A percentile compares a stretch with the other conserved stretches of the same genome.
Evolutionary conservation across 352 stramenopile species (phyloP).

Genomic region (Pythium sp.): DNA sequence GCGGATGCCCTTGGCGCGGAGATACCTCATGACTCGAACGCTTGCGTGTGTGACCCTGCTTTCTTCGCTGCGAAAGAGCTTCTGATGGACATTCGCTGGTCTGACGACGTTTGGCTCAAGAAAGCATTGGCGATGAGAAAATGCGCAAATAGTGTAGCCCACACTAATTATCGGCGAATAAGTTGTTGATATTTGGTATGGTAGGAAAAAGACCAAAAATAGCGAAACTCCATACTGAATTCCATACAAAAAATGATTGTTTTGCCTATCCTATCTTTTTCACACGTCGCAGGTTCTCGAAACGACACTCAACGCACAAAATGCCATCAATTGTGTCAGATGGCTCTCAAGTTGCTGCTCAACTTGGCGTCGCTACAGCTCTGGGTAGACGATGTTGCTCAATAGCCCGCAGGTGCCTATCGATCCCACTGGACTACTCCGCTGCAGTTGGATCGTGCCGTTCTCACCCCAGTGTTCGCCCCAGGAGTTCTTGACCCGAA

Average conservation of each 20-base stretch:
- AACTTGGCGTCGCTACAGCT: background rate
- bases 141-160: background rate
- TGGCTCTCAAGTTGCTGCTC: too few relatives aligned
- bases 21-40: conserved; percentile 54
- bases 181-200: background rate
- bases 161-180: background rate
- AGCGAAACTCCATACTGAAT: too few relatives aligned
- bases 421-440: background rate
- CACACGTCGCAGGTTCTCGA: conserved; percentile 2
- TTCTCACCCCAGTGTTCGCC: conserved; percentile 87
- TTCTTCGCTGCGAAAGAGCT: background rate
- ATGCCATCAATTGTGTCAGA: too few relatives aligned
- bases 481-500: conserved; percentile 98
- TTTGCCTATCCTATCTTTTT: background rate
- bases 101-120: conserved; percentile 7
- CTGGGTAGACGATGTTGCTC: background rate
- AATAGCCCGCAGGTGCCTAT: background rate
- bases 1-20: conserved; percentile 83
- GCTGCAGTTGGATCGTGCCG: conserved; percentile 90
- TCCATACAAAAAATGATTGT: background rate
- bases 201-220: too few relatives aligned
- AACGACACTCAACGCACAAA: background rate
- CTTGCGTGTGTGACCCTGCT: background rate
- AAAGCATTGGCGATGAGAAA: conserved; percentile 8
- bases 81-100: background rate